phyloP scores from a whole-genome alignment of 1,284 basidiomycete species.

The Leccinum angustisporum region DNA sequence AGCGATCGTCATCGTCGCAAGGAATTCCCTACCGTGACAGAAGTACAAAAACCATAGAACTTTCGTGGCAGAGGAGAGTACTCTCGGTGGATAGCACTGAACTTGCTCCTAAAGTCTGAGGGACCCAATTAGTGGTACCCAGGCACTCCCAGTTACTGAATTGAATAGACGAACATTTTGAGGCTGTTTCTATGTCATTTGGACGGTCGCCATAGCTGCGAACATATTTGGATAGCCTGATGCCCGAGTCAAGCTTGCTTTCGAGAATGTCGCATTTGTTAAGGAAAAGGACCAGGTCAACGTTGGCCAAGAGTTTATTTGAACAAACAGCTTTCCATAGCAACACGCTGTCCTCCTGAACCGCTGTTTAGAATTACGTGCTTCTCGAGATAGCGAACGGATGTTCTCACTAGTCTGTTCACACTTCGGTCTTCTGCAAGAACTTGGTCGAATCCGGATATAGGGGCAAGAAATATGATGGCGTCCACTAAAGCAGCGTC shows the following conservation, averaged over 20 bases:
- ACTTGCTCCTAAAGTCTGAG: constrained; percentile 71
- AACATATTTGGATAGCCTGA: constrained; percentile 65
- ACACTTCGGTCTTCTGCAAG: constrained; percentile 67
- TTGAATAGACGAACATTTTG: constrained; percentile 54
- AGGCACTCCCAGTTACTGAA: background rate
- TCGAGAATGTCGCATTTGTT: constrained; percentile 80
- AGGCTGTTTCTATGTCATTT: constrained; percentile 69
- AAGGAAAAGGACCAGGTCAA: constrained; percentile 74
- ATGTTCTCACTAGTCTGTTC: constrained; percentile 59
- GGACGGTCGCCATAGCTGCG: constrained; percentile 70
- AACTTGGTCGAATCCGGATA: constrained; percentile 77
- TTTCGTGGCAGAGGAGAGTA: constrained; percentile 73
- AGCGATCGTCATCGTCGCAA: background rate
- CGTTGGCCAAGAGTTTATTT: constrained; percentile 68
- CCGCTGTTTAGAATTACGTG: background rate
- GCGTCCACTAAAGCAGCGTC: constrained; percentile 52
- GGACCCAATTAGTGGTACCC: constrained; percentile 1
- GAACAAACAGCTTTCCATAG: constrained; percentile 77
- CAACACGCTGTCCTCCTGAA: constrained; percentile 75
- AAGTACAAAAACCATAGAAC: constrained; percentile 78
- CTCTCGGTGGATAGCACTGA: constrained; percentile 74
- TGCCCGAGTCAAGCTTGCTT: constrained; percentile 60
- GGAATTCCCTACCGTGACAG: constrained; percentile 55
- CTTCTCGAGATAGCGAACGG: constrained; percentile 4
- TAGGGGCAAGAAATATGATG: constrained; percentile 80